phyloP scores from a whole-genome alignment of 2,329 filamentous ascomycete species.

The Ilyonectria sp. region DNA sequence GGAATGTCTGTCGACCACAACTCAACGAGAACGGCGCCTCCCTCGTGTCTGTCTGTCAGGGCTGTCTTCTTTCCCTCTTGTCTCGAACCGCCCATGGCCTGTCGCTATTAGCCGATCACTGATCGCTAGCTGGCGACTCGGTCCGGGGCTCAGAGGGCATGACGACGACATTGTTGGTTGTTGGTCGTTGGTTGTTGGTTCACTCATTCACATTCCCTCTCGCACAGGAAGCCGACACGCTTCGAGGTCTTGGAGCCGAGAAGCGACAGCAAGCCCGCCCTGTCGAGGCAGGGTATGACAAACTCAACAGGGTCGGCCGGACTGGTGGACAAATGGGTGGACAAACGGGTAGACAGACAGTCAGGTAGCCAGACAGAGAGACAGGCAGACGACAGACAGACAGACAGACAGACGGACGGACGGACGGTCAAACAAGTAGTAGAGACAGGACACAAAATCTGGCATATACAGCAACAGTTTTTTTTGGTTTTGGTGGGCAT shows the following conservation, averaged over 20 bases:
- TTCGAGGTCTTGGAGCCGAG: constrained; percentile 2
- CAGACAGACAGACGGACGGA: constrained; percentile 9
- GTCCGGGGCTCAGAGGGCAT: neutral
- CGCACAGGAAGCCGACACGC: constrained; percentile 7
- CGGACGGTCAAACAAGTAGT: constrained; percentile 1
- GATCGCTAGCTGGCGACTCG: neutral
- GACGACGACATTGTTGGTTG: neutral
- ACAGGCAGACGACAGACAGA: neutral
- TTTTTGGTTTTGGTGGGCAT: constrained; percentile 18
- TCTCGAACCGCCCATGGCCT: neutral
- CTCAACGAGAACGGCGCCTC: constrained; percentile 44
- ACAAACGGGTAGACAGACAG: constrained; percentile 4
- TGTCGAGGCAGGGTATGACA: constrained; percentile 12
- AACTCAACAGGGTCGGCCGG: neutral
- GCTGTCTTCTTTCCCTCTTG: constrained; percentile 18
- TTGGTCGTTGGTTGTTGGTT: constrained; percentile 24
- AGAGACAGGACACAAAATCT: neutral
- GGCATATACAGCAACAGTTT: constrained; percentile 34
- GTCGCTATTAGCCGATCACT: neutral
- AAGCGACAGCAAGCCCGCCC: constrained; percentile 7
- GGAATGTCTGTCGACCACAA: constrained; percentile 34
- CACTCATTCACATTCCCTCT: constrained; percentile 15
- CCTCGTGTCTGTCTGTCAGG: constrained; percentile 24
- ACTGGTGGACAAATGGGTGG: constrained; percentile 1
- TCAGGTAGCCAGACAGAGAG: neutral